phyloP scores from a whole-genome alignment of 2,329 filamentous ascomycete species.

The Zasmidium citrigriseum region DNA sequence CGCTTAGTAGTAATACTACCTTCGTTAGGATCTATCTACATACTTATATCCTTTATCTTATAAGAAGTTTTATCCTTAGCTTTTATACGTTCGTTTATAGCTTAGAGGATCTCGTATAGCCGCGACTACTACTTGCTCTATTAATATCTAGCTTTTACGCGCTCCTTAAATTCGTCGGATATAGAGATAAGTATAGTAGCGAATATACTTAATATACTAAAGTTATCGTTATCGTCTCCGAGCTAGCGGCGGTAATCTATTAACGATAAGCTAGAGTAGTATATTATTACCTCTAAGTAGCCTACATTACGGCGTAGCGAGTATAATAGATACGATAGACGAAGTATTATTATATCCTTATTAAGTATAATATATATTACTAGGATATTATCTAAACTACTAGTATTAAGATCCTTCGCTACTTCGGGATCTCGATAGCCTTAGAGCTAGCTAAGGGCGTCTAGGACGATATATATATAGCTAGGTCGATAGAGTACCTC shows the following conservation, averaged over 20 bases:
- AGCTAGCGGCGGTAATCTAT: too few relatives aligned
- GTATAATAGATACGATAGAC: too few relatives aligned
- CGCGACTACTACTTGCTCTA: background rate
- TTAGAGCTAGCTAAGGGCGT: background rate
- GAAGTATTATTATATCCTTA: background rate
- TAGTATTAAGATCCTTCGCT: background rate
- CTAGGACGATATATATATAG: background rate
- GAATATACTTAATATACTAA: too few relatives aligned
- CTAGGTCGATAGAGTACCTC: too few relatives aligned
- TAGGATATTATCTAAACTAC: background rate
- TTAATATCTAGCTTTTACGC: background rate
- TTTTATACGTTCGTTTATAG: background rate
- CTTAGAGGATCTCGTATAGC: background rate
- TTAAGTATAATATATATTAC: background rate
- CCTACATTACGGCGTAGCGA: too few relatives aligned
- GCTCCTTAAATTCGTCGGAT: background rate
- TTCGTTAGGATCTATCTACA: too few relatives aligned
- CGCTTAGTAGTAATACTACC: too few relatives aligned
- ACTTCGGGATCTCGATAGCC: background rate
- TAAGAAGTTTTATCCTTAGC: background rate
- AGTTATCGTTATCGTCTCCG: too few relatives aligned
- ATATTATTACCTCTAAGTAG: too few relatives aligned
- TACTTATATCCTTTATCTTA: background rate
- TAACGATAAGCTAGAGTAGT: too few relatives aligned
- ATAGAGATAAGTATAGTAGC: background rate